Conservation (phyloP, 257 asterid genomes). For the Paraleonurus japonicus region DNA sequence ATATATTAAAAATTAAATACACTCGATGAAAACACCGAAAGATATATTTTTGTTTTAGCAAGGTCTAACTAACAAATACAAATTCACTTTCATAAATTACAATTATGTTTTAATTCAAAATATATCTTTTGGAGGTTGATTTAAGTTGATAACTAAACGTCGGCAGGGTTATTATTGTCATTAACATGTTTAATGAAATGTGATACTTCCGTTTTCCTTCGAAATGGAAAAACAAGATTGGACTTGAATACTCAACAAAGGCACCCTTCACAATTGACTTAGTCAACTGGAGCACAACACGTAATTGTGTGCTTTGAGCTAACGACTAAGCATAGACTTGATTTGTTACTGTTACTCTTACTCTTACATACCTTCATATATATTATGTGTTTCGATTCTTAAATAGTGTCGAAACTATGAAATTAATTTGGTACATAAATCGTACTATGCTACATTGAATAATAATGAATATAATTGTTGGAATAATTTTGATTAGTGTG, state of each 20-base stretch:
- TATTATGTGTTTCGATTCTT: not conserved
- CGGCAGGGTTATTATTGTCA: not conserved
- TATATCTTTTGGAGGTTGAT: not conserved
- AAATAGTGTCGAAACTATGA: no score
- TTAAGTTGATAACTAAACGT: not conserved
- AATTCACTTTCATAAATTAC: not conserved
- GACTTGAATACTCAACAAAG: not conserved
- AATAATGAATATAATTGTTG: not conserved
- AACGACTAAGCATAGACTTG: no score
- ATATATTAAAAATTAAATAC: no score
- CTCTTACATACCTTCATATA: not conserved
- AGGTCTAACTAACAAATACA: no score
- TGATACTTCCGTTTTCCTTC: not conserved
- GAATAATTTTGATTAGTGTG: not conserved
- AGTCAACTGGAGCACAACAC: not conserved
- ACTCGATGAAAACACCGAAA: no score
- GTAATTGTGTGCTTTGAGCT: no score
- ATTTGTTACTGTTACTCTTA: no score
- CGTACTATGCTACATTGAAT: not conserved
- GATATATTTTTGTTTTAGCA: no score
- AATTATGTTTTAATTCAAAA: not conserved
- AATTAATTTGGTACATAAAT: not conserved
- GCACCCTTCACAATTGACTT: not conserved
- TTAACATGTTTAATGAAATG: not conserved
- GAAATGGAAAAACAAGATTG: not conserved